Base-by-base conservation (phyloP, 2,329 filamentous ascomycete species). In the Trichoderma semiorbis region DNA sequence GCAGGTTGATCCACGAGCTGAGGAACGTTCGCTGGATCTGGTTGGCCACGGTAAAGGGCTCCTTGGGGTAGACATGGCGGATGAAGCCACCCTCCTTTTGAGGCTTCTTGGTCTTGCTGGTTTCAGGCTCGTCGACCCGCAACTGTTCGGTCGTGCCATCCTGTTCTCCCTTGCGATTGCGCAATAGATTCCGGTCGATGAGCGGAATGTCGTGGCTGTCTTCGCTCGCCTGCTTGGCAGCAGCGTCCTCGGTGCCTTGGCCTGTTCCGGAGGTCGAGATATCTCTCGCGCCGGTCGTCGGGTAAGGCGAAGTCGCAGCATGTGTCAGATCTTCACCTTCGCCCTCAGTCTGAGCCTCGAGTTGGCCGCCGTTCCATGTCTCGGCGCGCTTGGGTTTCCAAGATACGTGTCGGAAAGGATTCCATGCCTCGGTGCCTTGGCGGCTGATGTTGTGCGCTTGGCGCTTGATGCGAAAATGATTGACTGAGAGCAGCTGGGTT, bases 1-100 rank as follows among this genome's bases (percentile, higher is more conserved):
- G 83, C 28, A 97, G 78, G 78, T 98, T 98, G 83, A 97, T 92
- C 89, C 93, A 97, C 0, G 93, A 96, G 77, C 89, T 91, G 75
- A 97, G 88, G 4, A 97, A 76, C 0, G 93, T 94, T 21, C 92
- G 89, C 75, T 90, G 89, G 63, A 95, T 80, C 80, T 95, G 92
- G 76, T 91, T 90, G 72, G 82, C 82, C 10, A 88, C 77, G 0
- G 90, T 91, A 72, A 88, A 92, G 2, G 87, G 84, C 72, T 83
- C 81, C 75, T 86, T 87, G 12, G 86, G 84, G n/a, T 84, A 73
- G 21, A 87, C 77, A 36, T 84, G 78, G 47, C 83, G 84, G 77
- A 87, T 82, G 32, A 87, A 74, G 8, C 81, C 43, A 50, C 43
- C 76, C 24, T 79, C 77, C 53, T 81, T 78, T 60, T 82, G 77